phyloP scores from a whole-genome alignment of 2,329 filamentous ascomycete species.

The Pestalotiopsis sp. region DNA sequence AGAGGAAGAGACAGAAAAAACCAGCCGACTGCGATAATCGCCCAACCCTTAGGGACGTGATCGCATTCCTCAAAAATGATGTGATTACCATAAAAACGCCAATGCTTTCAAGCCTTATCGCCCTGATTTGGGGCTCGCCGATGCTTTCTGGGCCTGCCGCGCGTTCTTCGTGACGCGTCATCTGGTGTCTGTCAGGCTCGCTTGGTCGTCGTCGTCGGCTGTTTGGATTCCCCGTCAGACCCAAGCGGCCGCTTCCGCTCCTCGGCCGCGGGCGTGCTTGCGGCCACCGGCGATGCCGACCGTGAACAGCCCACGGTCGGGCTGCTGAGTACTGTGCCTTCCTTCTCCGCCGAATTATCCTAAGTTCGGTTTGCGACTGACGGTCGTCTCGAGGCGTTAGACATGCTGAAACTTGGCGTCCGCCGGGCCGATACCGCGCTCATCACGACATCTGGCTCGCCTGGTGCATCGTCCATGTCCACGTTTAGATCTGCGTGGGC shows the following conservation, averaged over 20 bases:
- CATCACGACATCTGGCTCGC: constrained; percentile 55
- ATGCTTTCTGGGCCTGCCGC: constrained; percentile 10
- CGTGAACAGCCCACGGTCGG: not conserved
- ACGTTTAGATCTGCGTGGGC: constrained; percentile 44
- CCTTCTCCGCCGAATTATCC: constrained; percentile 14
- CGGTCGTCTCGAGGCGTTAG: constrained; percentile 44
- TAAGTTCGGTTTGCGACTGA: constrained; percentile 53
- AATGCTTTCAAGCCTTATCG: not conserved
- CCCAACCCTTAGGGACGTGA: not conserved
- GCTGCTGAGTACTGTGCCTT: not conserved
- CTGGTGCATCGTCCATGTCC: constrained; percentile 58
- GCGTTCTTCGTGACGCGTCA: constrained; percentile 6
- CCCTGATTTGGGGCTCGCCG: constrained; percentile 1
- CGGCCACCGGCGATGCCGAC: not conserved
- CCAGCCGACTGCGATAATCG: not conserved
- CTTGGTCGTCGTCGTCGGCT: not conserved
- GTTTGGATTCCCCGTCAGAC: not conserved
- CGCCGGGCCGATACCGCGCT: constrained; percentile 39
- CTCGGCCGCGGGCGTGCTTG: not conserved
- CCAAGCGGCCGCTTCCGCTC: not conserved
- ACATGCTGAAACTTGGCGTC: constrained; percentile 49
- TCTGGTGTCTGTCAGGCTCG: not conserved
- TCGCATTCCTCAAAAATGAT: not conserved
- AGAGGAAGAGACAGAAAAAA: not conserved
- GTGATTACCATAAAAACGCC: not conserved